Evolutionary conservation across 768 basidiomycete genomes (phyloP).

Genomic region (Pleurotus tuoliensis): DNA sequence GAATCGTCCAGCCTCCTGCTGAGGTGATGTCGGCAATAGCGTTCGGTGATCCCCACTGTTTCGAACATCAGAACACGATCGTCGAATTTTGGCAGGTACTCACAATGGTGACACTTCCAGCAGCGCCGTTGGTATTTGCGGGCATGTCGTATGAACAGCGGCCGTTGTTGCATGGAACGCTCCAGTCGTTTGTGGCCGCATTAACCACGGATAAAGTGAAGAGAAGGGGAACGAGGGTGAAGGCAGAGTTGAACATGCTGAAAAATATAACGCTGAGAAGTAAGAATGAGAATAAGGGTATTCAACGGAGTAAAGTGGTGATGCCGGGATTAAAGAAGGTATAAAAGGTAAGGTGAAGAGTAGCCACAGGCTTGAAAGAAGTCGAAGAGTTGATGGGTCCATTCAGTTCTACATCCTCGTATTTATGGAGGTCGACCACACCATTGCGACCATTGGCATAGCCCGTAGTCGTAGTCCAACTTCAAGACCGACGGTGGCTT

Average conservation of each 20-base stretch:
- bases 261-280: background rate
- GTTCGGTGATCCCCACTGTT: background rate
- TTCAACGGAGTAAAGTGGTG: background rate
- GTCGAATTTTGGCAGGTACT: background rate
- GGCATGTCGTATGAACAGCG: slow-evolving; percentile 12
- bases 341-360: background rate
- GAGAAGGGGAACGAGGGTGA: background rate
- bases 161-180: slow-evolving; percentile 4
- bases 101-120: slow-evolving; percentile 10
- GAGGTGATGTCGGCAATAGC: slow-evolving; percentile 2
- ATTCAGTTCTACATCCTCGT: too few species aligned
- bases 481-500: too few species aligned
- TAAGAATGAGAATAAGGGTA: background rate
- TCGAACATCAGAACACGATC: slow-evolving; percentile 2
- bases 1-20: slow-evolving; percentile 1
- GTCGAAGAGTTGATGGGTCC: background rate
- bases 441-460: too few species aligned
- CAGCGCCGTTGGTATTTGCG: background rate
- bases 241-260: background rate
- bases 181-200: background rate
- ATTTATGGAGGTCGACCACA: too few species aligned
- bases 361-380: slow-evolving; percentile 5
- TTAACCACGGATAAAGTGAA: background rate
- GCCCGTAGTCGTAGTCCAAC: too few species aligned
- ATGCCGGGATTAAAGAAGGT: background rate